Conservation (phyloP, 2,329 filamentous ascomycete species). For the Talaromyces sp. region DNA sequence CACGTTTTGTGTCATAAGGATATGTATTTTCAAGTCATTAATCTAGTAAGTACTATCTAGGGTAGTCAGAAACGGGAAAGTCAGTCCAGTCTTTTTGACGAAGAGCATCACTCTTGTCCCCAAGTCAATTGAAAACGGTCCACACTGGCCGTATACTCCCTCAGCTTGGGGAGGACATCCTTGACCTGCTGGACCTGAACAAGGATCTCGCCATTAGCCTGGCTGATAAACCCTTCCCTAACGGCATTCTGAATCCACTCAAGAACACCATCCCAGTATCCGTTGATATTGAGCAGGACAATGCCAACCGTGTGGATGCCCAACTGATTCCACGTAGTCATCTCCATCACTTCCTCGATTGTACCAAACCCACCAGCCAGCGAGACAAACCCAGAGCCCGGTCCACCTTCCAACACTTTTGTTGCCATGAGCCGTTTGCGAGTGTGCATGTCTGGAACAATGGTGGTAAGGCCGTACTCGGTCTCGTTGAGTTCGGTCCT, state of each 20-base stretch:
- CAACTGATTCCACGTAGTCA: slow-evolving; percentile 91
- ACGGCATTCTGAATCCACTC: slow-evolving; percentile 76
- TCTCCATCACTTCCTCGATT: slow-evolving; percentile 92
- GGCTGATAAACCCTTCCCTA: slow-evolving; percentile 69
- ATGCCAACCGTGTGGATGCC: slow-evolving; percentile 82
- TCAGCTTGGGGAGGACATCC: slow-evolving; percentile 66
- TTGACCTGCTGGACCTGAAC: slow-evolving; percentile 71
- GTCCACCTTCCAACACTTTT: slow-evolving; percentile 75
- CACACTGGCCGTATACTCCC: slow-evolving; percentile 69
- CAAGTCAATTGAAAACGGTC: slow-evolving; percentile 78
- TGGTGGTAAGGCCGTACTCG: slow-evolving; percentile 74
- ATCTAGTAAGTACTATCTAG: not conserved
- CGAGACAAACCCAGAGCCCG: slow-evolving; percentile 84
- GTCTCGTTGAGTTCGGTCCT: slow-evolving; percentile 30
- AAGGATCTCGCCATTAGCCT: slow-evolving; percentile 69
- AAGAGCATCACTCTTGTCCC: slow-evolving; percentile 56
- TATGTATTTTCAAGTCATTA: not conserved
- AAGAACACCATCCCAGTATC: slow-evolving; percentile 86
- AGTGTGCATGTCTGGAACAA: slow-evolving; percentile 94
- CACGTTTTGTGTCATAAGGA: not conserved
- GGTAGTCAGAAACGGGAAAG: too few species aligned
- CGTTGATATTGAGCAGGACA: slow-evolving; percentile 78
- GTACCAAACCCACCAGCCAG: slow-evolving; percentile 89
- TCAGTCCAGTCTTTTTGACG: not conserved
- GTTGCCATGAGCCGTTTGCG: slow-evolving; percentile 91